These are phyloP conservation scores for Syzygium syzygioides DNA, from an alignment of 441 rosid genomes.

Conservation along the genomic window DNA sequence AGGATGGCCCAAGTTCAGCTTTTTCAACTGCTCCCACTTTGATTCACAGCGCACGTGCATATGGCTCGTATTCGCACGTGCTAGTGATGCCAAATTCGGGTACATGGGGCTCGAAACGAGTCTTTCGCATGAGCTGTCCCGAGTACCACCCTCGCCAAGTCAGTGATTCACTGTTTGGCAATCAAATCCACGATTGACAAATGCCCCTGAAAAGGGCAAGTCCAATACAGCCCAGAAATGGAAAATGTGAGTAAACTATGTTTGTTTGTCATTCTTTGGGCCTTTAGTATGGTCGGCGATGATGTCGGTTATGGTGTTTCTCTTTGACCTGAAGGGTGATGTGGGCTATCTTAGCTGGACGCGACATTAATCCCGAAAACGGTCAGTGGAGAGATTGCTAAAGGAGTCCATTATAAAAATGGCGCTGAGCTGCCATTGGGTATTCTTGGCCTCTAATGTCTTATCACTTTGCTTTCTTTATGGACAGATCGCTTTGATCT, in stretches of 20 bases:
- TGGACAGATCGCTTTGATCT: not conserved
- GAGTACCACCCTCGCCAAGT: not conserved
- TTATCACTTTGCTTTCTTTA: not conserved
- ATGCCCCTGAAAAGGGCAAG: not conserved
- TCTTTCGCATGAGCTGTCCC: not conserved
- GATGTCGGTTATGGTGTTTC: not conserved
- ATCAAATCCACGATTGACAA: not conserved
- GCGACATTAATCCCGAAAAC: not conserved
- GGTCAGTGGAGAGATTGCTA: not conserved
- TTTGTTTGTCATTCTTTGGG: not conserved
- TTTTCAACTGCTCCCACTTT: not conserved
- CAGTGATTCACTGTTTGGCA: not conserved
- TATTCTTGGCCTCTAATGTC: not conserved
- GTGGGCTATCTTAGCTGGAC: not conserved
- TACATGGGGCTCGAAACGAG: not conserved
- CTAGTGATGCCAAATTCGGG: not conserved
- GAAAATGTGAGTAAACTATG: not conserved
- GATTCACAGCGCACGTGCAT: not conserved
- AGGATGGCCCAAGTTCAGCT: not conserved
- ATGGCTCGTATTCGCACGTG: not conserved
- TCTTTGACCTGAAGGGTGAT: not conserved
- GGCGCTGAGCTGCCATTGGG: not conserved
- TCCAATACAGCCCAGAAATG: not conserved
- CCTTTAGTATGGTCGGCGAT: not conserved
- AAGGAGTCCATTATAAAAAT: not conserved